Conservation (phyloP, 2,329 filamentous ascomycete genomes). For the Metarhizium robertsii region DNA sequence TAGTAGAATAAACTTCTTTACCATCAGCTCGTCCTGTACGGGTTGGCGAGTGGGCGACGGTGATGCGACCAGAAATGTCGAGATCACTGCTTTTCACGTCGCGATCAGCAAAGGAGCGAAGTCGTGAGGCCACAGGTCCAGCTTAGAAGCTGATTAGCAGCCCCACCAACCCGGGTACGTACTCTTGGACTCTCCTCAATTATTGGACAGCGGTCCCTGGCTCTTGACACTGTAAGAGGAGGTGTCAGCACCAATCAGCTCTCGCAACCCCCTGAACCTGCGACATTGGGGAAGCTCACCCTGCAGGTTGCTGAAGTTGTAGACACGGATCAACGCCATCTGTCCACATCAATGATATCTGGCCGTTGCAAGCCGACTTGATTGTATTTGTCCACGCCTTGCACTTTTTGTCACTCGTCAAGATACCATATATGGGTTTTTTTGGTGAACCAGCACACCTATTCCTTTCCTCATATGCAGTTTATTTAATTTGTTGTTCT, state of each 20-base stretch:
- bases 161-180: background rate
- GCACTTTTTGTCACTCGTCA: background rate
- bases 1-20: background rate
- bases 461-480: background rate
- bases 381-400: background rate
- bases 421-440: background rate
- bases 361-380: background rate
- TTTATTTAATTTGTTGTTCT: background rate
- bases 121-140: background rate
- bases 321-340: background rate
- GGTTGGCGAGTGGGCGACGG: background rate
- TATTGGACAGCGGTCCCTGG: background rate
- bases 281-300: background rate
- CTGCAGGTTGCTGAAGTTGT: background rate
- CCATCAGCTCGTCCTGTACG: background rate
- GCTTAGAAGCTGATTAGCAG: background rate
- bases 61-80: background rate
- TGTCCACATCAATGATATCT: background rate
- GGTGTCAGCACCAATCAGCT: too few species aligned
- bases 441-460: background rate
- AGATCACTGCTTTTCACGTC: background rate
- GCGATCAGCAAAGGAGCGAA: background rate
- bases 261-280: background rate
- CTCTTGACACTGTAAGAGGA: too few species aligned
- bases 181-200: too few species aligned